Conservation (phyloP, 345 rosid genomes). For the Populus davidiana region DNA sequence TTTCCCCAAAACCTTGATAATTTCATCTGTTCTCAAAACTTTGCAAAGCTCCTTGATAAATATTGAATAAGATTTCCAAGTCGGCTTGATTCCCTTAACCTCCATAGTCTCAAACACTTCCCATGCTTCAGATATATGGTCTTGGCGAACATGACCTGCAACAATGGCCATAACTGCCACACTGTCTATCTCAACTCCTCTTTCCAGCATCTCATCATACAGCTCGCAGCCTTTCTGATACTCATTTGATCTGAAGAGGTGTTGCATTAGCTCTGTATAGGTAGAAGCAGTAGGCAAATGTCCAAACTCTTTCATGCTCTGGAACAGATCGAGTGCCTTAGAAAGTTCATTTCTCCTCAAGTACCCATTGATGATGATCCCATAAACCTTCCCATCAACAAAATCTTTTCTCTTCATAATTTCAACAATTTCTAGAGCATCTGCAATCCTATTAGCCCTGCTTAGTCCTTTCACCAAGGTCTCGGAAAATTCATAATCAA, state of each 20-base stretch:
- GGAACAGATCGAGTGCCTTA: slow-evolving; percentile 53
- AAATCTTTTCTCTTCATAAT: slow-evolving; percentile 58
- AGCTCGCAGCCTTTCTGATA: slow-evolving; percentile 54
- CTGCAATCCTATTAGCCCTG: slow-evolving; percentile 55
- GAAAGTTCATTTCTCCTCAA: slow-evolving; percentile 52
- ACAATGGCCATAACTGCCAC: slow-evolving; percentile 61
- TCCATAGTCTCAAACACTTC: slow-evolving; percentile 52
- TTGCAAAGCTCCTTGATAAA: slow-evolving; percentile 67
- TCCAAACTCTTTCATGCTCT: slow-evolving; percentile 54
- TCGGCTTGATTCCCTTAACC: slow-evolving; percentile 52
- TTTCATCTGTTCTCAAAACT: slow-evolving; percentile 49
- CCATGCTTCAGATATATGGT: slow-evolving; percentile 68
- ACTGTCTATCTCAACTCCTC: slow-evolving; percentile 51
- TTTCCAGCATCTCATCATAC: slow-evolving; percentile 62
- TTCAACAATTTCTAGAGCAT: slow-evolving; percentile 70
- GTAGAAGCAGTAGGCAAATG: slow-evolving; percentile 45
- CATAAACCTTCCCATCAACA: slow-evolving; percentile 48
- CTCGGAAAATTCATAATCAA: slow-evolving; percentile 52
- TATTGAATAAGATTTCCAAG: slow-evolving; percentile 49
- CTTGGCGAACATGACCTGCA: slow-evolving; percentile 56
- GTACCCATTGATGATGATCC: slow-evolving; percentile 55
- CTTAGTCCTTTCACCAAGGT: slow-evolving; percentile 72
- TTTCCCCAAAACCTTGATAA: slow-evolving; percentile 47
- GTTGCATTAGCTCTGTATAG: slow-evolving; percentile 67
- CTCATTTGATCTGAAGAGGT: slow-evolving; percentile 47